Evolutionary conservation across 2,329 filamentous ascomycete species (phyloP).

Genomic region (Cladophialophora chaetospira): DNA sequence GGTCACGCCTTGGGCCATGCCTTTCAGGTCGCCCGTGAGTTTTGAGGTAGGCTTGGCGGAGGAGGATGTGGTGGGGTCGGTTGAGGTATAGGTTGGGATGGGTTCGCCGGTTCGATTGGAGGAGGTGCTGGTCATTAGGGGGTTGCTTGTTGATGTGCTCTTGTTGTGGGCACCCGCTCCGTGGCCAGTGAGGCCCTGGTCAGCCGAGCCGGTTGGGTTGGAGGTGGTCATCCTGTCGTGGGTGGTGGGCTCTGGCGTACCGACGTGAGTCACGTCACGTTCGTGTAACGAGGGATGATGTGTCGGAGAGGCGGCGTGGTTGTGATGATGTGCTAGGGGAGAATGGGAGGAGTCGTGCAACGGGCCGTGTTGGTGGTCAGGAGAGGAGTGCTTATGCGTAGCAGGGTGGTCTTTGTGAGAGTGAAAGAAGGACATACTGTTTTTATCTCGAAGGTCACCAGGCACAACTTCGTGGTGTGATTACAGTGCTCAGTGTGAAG

Average conservation of each 20-base stretch:
- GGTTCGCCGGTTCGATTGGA: neutral
- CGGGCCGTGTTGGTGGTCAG: neutral
- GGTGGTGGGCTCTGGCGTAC: neutral
- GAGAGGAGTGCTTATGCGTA: neutral
- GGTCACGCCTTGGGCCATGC: slow-evolving; percentile 25
- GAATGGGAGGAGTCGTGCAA: neutral
- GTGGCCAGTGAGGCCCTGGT: too few species aligned
- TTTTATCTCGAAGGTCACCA: neutral
- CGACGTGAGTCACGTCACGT: neutral
- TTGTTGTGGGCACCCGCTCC: too few species aligned
- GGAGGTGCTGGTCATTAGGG: neutral
- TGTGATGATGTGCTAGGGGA: neutral
- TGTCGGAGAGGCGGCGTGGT: neutral
- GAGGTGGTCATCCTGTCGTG: neutral
- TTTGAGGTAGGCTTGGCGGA: slow-evolving; percentile 21
- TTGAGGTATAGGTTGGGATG: slow-evolving; percentile 21
- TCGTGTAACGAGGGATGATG: neutral
- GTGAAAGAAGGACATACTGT: neutral
- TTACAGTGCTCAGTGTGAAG: too few species aligned
- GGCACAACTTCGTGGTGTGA: too few species aligned
- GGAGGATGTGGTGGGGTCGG: slow-evolving; percentile 12
- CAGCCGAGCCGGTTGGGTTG: neutral
- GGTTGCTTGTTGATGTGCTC: neutral
- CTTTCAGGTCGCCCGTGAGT: slow-evolving; percentile 27
- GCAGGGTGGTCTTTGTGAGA: neutral